phyloP scores from a whole-genome alignment of 2,329 filamentous ascomycete species.

The Hypoxylon sp. region DNA sequence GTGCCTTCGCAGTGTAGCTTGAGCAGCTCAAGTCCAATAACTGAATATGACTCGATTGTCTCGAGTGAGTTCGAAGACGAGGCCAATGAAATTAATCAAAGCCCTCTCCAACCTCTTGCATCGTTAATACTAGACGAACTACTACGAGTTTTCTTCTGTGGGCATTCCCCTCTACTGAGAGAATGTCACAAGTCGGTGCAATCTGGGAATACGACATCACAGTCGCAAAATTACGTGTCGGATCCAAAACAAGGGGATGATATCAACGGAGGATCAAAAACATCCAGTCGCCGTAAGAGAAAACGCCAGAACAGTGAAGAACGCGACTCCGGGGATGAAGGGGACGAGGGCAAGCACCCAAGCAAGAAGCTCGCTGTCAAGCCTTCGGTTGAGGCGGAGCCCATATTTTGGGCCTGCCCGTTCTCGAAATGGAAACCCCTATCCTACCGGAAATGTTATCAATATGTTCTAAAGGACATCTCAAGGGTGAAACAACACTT shows the following conservation, averaged over 20 bases:
- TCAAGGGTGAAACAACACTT: conserved; percentile 43
- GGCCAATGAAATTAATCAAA: neutral
- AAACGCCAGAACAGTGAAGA: neutral
- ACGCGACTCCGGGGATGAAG: neutral
- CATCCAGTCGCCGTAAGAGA: neutral
- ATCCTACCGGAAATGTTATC: conserved; percentile 23
- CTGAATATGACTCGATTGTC: conserved; percentile 12
- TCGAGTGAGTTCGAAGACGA: conserved; percentile 22
- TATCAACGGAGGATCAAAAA: neutral
- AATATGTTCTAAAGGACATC: conserved; percentile 42
- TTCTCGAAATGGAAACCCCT: conserved; percentile 45
- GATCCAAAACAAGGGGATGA: neutral
- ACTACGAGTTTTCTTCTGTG: neutral
- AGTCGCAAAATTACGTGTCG: neutral
- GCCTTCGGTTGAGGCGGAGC: neutral
- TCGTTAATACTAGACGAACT: neutral
- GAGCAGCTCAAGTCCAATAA: neutral
- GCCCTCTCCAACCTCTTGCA: neutral
- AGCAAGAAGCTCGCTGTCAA: neutral
- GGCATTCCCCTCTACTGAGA: neutral
- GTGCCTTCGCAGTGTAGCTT: no score
- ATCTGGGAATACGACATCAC: neutral
- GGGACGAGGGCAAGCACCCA: neutral
- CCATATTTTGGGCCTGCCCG: conserved; percentile 36
- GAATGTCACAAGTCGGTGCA: neutral